Percentiles rank a stretch among this genome's conserved stretches.
Evolutionary conservation across 208 protist species (phyloP).

Genomic region (Leishmania tropica): DNA sequence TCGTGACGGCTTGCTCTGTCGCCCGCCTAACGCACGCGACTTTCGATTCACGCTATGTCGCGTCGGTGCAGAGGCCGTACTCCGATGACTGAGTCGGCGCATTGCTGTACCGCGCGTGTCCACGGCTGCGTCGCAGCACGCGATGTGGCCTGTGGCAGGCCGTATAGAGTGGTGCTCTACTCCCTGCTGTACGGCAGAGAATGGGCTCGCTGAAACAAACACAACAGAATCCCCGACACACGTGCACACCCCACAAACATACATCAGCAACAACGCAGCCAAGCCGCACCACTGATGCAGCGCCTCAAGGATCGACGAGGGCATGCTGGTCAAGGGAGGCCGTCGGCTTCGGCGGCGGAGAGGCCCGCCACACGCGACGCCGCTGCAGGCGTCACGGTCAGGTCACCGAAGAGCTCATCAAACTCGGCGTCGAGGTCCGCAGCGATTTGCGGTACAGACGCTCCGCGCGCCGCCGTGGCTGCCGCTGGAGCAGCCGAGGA

Average conservation of each 20-base stretch:
- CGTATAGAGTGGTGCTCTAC: neutral
- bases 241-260: neutral
- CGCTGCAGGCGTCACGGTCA: conserved; percentile 3
- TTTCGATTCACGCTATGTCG: neutral
- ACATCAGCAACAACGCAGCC: neutral
- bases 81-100: neutral
- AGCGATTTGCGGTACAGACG: conserved; percentile 20
- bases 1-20: neutral
- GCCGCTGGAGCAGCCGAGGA: neutral
- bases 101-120: neutral
- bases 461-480: neutral
- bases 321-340: neutral
- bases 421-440: conserved; percentile 72
- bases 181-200: neutral
- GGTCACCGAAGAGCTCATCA: conserved; percentile 68
- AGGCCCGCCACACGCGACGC: neutral
- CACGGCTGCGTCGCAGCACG: neutral
- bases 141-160: neutral
- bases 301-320: neutral
- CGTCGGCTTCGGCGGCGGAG: conserved; percentile 14
- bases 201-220: neutral
- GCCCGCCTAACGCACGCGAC: neutral
- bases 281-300: neutral
- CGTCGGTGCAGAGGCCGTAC: neutral
- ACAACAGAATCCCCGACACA: neutral